These are phyloP conservation scores for Fusarium dlaminii DNA, from an alignment of 2,329 filamentous ascomycete species.

Conservation along the genomic window DNA sequence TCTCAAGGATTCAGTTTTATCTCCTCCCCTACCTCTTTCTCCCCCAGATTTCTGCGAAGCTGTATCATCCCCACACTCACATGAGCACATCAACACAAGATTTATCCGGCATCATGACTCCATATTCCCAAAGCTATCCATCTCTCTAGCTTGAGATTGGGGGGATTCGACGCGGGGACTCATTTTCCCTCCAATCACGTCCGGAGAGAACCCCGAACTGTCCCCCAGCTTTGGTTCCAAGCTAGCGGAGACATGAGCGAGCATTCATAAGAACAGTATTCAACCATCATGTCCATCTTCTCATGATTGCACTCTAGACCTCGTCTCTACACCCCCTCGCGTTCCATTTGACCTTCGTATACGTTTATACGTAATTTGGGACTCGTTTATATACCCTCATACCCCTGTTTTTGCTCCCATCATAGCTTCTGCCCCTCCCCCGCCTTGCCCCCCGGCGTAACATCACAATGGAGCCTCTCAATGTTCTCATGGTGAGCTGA, in stretches of 20 bases:
- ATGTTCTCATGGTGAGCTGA: constrained; percentile 71
- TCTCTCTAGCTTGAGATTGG: constrained; percentile 30
- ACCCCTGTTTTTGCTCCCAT: constrained; percentile 8
- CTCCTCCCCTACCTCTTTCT: not conserved
- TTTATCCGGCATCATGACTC: constrained; percentile 32
- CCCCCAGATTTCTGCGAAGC: constrained; percentile 10
- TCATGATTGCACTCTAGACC: constrained; percentile 7
- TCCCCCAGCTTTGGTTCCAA: constrained; percentile 13
- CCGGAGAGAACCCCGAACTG: constrained; percentile 39
- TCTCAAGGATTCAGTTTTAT: not conserved
- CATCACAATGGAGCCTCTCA: constrained; percentile 65
- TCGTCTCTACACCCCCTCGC: not conserved
- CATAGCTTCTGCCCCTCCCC: constrained; percentile 37
- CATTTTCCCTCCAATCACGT: constrained; percentile 44
- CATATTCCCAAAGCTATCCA: constrained; percentile 8
- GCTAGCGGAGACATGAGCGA: constrained; percentile 36
- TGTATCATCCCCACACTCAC: constrained; percentile 15
- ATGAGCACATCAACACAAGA: constrained; percentile 31
- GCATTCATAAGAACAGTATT: constrained; percentile 33
- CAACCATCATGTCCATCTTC: constrained; percentile 17
- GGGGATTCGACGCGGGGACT: constrained; percentile 27
- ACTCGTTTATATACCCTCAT: constrained; percentile 1
- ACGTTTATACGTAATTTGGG: not conserved
- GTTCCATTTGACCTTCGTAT: not conserved
- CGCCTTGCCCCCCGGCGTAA: constrained; percentile 27